Conservation (phyloP, 2,329 filamentous ascomycete genomes). For the Lecanoromycetidae sp. region DNA sequence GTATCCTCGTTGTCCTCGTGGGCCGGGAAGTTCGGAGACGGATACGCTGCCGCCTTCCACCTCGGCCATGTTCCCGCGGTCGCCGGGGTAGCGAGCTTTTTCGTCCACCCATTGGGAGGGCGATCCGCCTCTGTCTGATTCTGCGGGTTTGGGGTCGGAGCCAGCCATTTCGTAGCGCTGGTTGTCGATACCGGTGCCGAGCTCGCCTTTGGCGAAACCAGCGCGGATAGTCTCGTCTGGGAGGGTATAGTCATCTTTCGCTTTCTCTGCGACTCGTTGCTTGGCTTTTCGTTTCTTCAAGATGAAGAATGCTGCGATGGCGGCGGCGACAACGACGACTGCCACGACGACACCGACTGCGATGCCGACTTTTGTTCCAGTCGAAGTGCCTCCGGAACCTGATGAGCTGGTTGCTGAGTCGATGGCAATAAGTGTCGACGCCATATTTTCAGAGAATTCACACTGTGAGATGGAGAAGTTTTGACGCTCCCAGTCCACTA, state of each 20-base stretch:
- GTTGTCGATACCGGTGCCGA: constrained; percentile 12
- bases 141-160: constrained; percentile 3
- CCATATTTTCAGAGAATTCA: constrained; percentile 4
- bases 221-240: constrained; percentile 9
- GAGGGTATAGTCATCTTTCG: neutral
- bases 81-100: constrained; percentile 7
- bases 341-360: constrained; percentile 12
- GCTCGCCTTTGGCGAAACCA: constrained; percentile 15
- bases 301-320: constrained; percentile 2
- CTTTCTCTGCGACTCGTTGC: neutral
- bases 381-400: constrained; percentile 6
- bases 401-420: neutral
- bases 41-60: constrained; percentile 1
- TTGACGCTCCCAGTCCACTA: constrained; percentile 16
- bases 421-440: constrained; percentile 12
- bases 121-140: neutral
- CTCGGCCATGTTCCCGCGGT: constrained; percentile 4
- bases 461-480: constrained; percentile 19
- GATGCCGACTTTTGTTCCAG: constrained; percentile 11
- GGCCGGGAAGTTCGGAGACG: constrained; percentile 7
- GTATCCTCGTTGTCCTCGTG: neutral
- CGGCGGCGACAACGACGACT: constrained; percentile 7
- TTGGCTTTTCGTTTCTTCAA: neutral
- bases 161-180: constrained; percentile 11
- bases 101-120: constrained; percentile 11